Conservation (phyloP, 345 rosid species). For the Euclidium syriacum region DNA sequence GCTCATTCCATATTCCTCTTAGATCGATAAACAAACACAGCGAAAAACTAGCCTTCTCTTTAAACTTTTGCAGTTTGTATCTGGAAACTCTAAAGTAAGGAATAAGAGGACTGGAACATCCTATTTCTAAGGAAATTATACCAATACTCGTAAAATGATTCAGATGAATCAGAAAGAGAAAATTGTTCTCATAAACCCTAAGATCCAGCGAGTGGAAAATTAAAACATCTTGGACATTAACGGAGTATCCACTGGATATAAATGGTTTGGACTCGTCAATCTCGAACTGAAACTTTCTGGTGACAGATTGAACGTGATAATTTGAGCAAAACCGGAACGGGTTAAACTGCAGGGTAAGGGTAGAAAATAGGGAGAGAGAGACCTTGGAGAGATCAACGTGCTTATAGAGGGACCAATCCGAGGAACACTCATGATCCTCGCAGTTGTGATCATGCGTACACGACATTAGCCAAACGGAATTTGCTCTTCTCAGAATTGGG, state of each 20-base stretch:
- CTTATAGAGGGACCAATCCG: slow-evolving; percentile 93
- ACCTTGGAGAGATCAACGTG: slow-evolving; percentile 91
- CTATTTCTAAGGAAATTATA: neutral
- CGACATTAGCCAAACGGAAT: slow-evolving; percentile 50
- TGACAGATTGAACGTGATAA: neutral
- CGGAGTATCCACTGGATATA: neutral
- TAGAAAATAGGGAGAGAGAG: neutral
- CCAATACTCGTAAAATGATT: too few species aligned
- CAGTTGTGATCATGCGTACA: slow-evolving; percentile 89
- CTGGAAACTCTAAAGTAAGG: neutral
- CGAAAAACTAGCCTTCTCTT: too few species aligned
- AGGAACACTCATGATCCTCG: slow-evolving; percentile 87
- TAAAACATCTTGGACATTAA: too few species aligned
- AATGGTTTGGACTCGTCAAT: neutral
- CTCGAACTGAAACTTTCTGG: neutral
- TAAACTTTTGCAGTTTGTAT: neutral
- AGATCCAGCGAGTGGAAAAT: neutral
- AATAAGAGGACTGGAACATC: neutral
- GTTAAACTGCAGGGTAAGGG: neutral
- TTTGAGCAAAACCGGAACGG: neutral
- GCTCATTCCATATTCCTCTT: too few species aligned
- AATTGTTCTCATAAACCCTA: too few species aligned
- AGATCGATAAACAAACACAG: too few species aligned
- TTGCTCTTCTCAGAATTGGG: too few species aligned
- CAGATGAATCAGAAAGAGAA: too few species aligned